These are phyloP conservation scores for Rhodotorula toruloides DNA, from an alignment of 768 basidiomycete genomes.

Conservation along the genomic window DNA sequence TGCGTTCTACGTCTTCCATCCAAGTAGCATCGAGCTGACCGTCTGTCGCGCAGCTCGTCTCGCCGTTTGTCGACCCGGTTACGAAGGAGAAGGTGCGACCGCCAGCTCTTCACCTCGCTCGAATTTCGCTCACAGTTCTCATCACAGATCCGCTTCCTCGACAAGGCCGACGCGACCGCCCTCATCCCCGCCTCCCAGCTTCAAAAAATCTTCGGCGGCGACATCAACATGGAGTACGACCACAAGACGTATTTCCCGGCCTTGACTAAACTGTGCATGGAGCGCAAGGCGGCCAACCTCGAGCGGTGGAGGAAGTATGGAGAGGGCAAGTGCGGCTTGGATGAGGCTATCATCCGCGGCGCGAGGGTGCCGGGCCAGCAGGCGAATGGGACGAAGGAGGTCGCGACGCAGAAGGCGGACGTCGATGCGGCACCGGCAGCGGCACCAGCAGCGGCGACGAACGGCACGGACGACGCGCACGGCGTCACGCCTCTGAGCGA, in stretches of 20 bases:
- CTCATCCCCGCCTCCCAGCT: constrained; percentile 68
- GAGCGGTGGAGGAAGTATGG: constrained; percentile 66
- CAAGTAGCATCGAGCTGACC: too few relatives aligned
- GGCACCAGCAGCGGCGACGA: background rate
- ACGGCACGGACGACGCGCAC: too few relatives aligned
- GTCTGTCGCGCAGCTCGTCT: constrained; percentile 27
- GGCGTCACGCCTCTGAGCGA: too few relatives aligned
- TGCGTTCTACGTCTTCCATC: background rate
- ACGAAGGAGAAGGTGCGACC: constrained; percentile 49
- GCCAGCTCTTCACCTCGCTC: background rate
- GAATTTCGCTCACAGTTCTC: background rate
- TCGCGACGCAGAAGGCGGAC: background rate
- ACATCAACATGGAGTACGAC: constrained; percentile 61
- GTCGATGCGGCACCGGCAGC: background rate
- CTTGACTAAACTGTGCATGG: constrained; percentile 56
- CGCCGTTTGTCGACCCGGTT: constrained; percentile 67
- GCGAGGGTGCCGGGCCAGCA: constrained; percentile 16
- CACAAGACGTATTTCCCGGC: constrained; percentile 72
- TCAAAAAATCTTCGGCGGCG: constrained; percentile 63
- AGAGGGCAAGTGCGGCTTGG: constrained; percentile 59
- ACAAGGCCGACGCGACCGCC: constrained; percentile 37
- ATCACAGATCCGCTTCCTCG: constrained; percentile 42
- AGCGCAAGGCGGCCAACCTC: constrained; percentile 54
- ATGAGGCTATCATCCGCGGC: constrained; percentile 72
- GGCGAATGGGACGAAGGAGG: background rate